Base-by-base conservation (phyloP, 1,284 basidiomycete genomes). In the Bjerkandera adusta region DNA sequence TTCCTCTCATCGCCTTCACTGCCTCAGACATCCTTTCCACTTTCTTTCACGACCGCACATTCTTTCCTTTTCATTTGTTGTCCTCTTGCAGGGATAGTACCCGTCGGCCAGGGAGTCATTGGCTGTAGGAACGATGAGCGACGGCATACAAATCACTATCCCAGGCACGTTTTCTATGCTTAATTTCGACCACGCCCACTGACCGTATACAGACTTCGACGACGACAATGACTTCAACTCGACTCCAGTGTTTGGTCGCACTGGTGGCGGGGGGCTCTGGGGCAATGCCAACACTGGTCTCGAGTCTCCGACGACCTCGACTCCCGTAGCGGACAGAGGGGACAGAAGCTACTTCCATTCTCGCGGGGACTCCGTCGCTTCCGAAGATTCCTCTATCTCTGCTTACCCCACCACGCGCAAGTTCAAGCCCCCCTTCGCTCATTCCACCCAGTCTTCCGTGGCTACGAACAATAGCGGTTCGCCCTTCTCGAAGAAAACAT, bases 131-230 rank as follows among this genome's bases (percentile, higher is more conserved):
- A 34, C 11, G 21, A 72, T 73, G 70, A 62, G 64, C 24, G 81
- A 84, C 57, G 75, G 76, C 34, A 73, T 86, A 53, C 87, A 90
- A 68, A 90, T 90, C 57, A 89, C 85, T 42, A 89, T 90, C 54
- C 87, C 87, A 67, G 85, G 87, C 87, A 56, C 57, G 72, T 64
- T 36, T 16, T 26, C 52, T 26, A 22, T 27, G 24, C 29, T n/a
- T n/a, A n/a, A n/a, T n/a, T 22, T 48, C 8, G 22, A 47, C 36
- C 21, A 37, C 20, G 27, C n/a, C 12, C 11, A 25, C 33, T 39
- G 13, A 15, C 22, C n/a, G n/a, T n/a, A n/a, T 36, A 16, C 47
- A 88, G 84, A 85, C 59, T 83, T 88, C 64, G 80, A 81, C 58
- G 86, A 89, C 56, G 85, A 85, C 50, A 43, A 53, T 36, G 80